Conservation (phyloP, 768 basidiomycete species). For the Phanerochaete sordida region DNA sequence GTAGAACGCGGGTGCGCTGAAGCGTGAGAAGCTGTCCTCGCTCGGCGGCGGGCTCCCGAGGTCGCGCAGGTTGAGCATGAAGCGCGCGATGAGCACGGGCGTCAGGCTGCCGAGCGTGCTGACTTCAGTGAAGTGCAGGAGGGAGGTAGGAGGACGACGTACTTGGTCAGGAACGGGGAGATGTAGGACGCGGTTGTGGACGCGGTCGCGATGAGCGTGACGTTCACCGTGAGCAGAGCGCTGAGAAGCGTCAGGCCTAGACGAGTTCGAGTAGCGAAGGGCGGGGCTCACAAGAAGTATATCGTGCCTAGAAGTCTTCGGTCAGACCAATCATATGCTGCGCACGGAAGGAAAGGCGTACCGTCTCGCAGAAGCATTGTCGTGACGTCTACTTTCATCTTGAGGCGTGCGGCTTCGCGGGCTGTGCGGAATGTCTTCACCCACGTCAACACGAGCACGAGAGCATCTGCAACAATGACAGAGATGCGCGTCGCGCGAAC, state of each 20-base stretch:
- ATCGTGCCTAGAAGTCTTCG: neutral
- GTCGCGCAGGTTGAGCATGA: constrained; percentile 5
- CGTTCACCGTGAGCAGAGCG: neutral
- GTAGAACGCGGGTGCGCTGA: neutral
- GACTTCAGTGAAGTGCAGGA: neutral
- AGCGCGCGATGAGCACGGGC: constrained; percentile 1
- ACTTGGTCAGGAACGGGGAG: neutral
- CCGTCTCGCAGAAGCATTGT: constrained; percentile 5
- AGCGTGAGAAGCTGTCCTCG: neutral
- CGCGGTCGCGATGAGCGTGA: neutral
- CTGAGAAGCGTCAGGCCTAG: neutral
- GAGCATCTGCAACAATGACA: constrained; percentile 4
- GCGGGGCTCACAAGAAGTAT: constrained; percentile 1
- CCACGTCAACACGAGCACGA: constrained; percentile 2
- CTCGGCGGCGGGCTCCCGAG: neutral
- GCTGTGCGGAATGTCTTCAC: neutral
- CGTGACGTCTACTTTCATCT: neutral
- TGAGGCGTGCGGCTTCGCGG: neutral
- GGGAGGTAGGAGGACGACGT: neutral
- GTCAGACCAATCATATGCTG: too few species aligned
- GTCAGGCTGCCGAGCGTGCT: neutral
- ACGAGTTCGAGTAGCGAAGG: neutral
- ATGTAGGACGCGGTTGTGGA: neutral
- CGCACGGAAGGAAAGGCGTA: neutral
- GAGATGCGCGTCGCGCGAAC: neutral